Evolutionary conservation across 2,329 filamentous ascomycete genomes (phyloP).

Genomic region (Bipolaris gigantea): DNA sequence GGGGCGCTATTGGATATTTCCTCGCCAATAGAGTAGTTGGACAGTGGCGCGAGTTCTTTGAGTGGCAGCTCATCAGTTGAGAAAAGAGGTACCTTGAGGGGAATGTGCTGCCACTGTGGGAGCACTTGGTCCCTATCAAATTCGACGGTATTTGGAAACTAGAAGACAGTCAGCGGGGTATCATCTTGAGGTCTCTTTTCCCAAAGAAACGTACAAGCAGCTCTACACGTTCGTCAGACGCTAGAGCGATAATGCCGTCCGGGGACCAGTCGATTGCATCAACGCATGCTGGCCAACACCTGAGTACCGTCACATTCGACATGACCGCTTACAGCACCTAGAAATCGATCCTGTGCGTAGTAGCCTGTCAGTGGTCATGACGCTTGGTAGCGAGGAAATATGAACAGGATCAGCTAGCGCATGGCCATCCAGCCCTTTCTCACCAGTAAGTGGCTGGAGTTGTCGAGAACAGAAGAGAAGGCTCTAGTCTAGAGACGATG

Average conservation of each 20-base stretch:
- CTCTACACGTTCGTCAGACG: conserved; percentile 58
- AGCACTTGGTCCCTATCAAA: conserved; percentile 35
- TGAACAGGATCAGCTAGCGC: conserved; percentile 1
- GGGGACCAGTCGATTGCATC: conserved; percentile 62
- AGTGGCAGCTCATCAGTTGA: conserved; percentile 52
- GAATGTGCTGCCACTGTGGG: conserved; percentile 42
- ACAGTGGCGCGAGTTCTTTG: conserved; percentile 51
- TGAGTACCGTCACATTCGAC: conserved; percentile 40
- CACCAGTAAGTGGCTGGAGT: not conserved
- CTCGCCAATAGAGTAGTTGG: conserved; percentile 59
- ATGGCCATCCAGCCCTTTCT: not conserved
- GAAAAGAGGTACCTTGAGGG: conserved; percentile 57
- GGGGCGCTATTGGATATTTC: conserved; percentile 59
- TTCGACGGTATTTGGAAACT: conserved; percentile 42
- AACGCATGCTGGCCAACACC: conserved; percentile 54
- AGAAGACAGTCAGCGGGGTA: conserved; percentile 4
- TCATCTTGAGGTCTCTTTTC: not conserved
- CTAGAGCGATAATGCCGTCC: conserved; percentile 61
- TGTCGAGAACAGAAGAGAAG: not conserved
- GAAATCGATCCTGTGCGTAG: not conserved
- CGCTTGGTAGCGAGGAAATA: not conserved
- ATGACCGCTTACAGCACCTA: conserved; percentile 20
- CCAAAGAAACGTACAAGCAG: conserved; percentile 48
- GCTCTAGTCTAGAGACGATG: not conserved
- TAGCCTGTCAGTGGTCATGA: conserved; percentile 7